A percentile compares a stretch with the other conserved stretches of the same genome.
These are phyloP conservation scores for Yamadazyma blattariae DNA, from an alignment of 1,139 yeast species.

Conservation along the genomic window DNA sequence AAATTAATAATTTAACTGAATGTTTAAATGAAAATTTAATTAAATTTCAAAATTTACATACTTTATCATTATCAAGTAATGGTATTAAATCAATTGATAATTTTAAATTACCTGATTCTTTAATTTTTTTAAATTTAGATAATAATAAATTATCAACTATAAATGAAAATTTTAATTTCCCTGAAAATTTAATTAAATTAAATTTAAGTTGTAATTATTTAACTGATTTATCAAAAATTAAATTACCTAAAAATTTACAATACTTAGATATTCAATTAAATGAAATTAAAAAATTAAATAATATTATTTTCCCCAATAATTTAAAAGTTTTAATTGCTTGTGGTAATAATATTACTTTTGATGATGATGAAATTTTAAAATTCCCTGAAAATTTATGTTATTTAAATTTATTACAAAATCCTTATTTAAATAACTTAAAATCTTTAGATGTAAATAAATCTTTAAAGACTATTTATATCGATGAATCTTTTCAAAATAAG, in stretches of 20 bases:
- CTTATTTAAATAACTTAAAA: slow-evolving; percentile 13
- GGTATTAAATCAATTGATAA: slow-evolving; percentile 9
- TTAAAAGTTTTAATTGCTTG: slow-evolving; percentile 16
- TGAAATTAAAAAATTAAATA: slow-evolving; percentile 13
- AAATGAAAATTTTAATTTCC: slow-evolving; percentile 13
- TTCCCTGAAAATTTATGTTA: slow-evolving; percentile 15
- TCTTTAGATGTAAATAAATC: slow-evolving; percentile 12
- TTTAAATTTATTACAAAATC: slow-evolving; percentile 16
- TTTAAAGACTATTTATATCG: slow-evolving; percentile 14
- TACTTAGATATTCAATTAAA: slow-evolving; percentile 18
- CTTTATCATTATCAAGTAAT: slow-evolving; percentile 14
- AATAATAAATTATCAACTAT: slow-evolving; percentile 14
- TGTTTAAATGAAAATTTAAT: slow-evolving; percentile 7
- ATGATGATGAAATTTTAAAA: slow-evolving; percentile 12
- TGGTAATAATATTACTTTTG: slow-evolving; percentile 17
- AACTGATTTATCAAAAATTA: slow-evolving; percentile 8
- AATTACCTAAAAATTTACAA: slow-evolving; percentile 14
- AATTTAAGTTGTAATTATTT: slow-evolving; percentile 17
- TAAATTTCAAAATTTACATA: slow-evolving; percentile 11
- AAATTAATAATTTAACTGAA: slow-evolving; percentile 4
- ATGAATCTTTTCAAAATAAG: slow-evolving; percentile 10
- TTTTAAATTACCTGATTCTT: slow-evolving; percentile 11
- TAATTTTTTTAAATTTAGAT: slow-evolving; percentile 13
- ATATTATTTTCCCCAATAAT: slow-evolving; percentile 11
- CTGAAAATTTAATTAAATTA: slow-evolving; percentile 13